A percentile compares a stretch with the other conserved stretches of the same genome.
Conservation (phyloP, 768 basidiomycete species). For the Russula vinacea region DNA sequence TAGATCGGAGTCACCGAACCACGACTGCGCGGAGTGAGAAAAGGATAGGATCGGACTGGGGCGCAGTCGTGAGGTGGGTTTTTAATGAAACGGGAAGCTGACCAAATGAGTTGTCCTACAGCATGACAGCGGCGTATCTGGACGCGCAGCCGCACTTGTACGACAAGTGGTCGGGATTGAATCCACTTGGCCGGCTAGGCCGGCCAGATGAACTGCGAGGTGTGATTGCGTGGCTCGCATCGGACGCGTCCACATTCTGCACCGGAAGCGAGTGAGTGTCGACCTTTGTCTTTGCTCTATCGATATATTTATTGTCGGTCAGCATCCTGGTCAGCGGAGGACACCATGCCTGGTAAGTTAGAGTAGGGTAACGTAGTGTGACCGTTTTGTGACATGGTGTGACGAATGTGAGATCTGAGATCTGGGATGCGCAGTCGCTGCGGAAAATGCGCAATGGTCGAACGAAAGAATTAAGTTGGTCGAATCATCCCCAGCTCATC, state of each 20-base stretch:
- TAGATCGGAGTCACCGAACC: not conserved
- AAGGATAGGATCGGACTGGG: conserved; percentile 1
- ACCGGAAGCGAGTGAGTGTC: conserved; percentile 78
- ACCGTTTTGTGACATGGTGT: not conserved
- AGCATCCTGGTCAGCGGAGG: conserved; percentile 63
- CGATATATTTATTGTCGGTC: not conserved
- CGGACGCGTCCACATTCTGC: conserved; percentile 73
- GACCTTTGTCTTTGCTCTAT: not conserved
- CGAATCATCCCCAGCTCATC: not conserved
- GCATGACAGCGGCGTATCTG: conserved; percentile 73
- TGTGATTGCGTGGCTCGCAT: conserved; percentile 66
- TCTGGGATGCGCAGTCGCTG: conserved; percentile 27
- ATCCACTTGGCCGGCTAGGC: conserved; percentile 70
- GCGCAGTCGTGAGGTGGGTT: conserved; percentile 10
- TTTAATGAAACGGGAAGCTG: conserved; percentile 1
- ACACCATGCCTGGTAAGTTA: conserved; percentile 56
- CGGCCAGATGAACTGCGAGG: conserved; percentile 71
- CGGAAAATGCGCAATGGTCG: conserved; percentile 22
- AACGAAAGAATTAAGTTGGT: not conserved
- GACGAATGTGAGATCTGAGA: conserved; percentile 18
- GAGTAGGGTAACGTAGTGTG: not conserved
- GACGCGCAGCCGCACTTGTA: conserved; percentile 60
- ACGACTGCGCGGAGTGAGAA: conserved; percentile 12
- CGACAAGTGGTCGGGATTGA: conserved; percentile 64
- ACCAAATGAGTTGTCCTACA: conserved; percentile 31